Evolutionary conservation across 352 stramenopile species (phyloP).

Genomic region (Elongisporangium anandrum): DNA sequence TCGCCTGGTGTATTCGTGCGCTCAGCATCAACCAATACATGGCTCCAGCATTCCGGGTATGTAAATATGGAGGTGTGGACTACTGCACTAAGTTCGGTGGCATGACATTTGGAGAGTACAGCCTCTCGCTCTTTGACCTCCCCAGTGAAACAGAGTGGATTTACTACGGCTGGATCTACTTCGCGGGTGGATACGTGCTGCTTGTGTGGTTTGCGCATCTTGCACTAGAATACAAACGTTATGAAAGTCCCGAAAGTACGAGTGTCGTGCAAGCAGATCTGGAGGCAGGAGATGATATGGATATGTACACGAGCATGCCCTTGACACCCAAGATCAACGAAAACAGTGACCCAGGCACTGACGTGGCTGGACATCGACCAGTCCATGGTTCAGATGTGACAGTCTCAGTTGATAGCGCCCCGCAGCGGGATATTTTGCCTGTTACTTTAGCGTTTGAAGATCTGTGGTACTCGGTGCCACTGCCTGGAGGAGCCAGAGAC

Average conservation of each 20-base stretch:
- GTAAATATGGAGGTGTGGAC: conserved; percentile 36
- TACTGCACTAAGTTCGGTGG: conserved; percentile 38
- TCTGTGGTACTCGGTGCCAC: conserved; percentile 50
- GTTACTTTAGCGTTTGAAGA: conserved; percentile 47
- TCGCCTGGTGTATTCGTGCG: conserved; percentile 61
- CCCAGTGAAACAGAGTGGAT: conserved; percentile 44
- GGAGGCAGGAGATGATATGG: conserved; percentile 20
- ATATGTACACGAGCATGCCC: not conserved
- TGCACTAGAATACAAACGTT: conserved; percentile 47
- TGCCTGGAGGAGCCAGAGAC: conserved; percentile 30
- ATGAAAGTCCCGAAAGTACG: conserved; percentile 43
- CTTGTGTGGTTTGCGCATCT: conserved; percentile 32
- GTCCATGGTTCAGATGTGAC: too few species aligned
- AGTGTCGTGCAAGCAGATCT: conserved; percentile 26
- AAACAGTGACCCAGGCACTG: too few species aligned
- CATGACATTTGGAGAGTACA: conserved; percentile 37
- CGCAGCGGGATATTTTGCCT: conserved; percentile 20
- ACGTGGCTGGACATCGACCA: too few species aligned
- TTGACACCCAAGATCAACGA: conserved; percentile 1
- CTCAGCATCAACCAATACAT: conserved; percentile 67
- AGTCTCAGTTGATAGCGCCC: too few species aligned
- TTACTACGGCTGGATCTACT: conserved; percentile 55
- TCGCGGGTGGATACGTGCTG: conserved; percentile 38
- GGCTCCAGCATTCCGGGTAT: conserved; percentile 31
- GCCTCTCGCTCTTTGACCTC: conserved; percentile 45